Percentiles rank a stretch among this genome's conserved stretches.
phyloP scores from a whole-genome alignment of 129 eudicot species.

The Scalesia atractyloides region DNA sequence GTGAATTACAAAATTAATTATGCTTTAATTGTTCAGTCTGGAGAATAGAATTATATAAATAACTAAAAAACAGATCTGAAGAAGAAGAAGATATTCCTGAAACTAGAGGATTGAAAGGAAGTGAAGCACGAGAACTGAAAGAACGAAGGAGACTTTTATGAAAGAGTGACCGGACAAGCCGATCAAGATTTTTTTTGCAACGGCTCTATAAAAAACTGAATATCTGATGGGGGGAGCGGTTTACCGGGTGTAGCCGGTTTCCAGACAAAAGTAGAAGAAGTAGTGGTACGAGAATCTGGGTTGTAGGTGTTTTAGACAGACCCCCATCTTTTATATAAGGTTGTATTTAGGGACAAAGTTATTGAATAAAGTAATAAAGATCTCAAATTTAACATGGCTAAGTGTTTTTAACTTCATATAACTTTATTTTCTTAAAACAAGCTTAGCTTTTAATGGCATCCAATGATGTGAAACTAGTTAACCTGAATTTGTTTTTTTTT shows the following conservation, averaged over 20 bases:
- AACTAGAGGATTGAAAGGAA: slow-evolving; percentile 23
- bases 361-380: too few relatives aligned
- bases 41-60: background rate
- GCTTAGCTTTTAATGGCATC: too few relatives aligned
- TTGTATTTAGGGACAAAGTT: background rate
- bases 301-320: background rate
- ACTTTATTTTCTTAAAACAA: too few relatives aligned
- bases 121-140: slow-evolving; percentile 25
- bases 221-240: background rate
- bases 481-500: too few relatives aligned
- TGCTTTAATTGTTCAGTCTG: background rate
- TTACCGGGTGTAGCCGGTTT: slow-evolving; percentile 41
- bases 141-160: slow-evolving; percentile 25
- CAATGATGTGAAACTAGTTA: too few relatives aligned
- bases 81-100: slow-evolving; percentile 24
- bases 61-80: slow-evolving; percentile 31
- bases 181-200: background rate
- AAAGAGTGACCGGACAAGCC: slow-evolving; percentile 41
- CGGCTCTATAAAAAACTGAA: slow-evolving; percentile 3
- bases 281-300: slow-evolving; percentile 26
- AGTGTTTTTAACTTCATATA: too few relatives aligned
- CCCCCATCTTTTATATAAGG: slow-evolving; percentile 6
- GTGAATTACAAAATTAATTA: background rate
- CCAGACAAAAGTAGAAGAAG: slow-evolving; percentile 21
- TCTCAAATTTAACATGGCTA: too few relatives aligned